Evolutionary conservation across 805 yeast genomes (phyloP).

Genomic region (Wickerhamomyces chambardii): DNA sequence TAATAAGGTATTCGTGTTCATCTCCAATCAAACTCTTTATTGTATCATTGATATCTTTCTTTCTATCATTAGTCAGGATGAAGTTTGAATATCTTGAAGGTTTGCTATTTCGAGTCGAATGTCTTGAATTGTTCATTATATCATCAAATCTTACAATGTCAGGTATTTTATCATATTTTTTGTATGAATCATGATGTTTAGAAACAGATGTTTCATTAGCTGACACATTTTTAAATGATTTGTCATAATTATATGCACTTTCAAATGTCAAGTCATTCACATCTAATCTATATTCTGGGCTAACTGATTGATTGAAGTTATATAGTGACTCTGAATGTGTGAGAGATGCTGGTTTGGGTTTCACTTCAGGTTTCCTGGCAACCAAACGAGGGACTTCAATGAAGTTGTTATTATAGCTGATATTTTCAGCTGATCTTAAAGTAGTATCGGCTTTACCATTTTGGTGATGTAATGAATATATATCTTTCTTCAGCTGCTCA

Average conservation of each 20-base stretch:
- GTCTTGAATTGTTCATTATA: constrained; percentile 1
- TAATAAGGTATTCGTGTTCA: too few species aligned
- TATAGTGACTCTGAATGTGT: constrained; percentile 7
- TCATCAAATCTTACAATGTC: constrained; percentile 18
- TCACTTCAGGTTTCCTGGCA: too few species aligned
- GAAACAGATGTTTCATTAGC: not conserved
- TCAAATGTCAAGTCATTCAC: constrained; percentile 46
- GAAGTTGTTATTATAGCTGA: too few species aligned
- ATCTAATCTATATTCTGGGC: constrained; percentile 32
- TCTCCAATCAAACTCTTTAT: constrained; percentile 8
- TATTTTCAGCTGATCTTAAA: too few species aligned
- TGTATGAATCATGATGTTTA: constrained; percentile 1
- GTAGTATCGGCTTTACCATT: too few species aligned
- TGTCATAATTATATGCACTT: constrained; percentile 44
- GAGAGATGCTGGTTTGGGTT: not conserved
- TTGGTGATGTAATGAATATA: too few species aligned
- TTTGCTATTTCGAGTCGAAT: not conserved
- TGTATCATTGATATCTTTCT: constrained; percentile 10
- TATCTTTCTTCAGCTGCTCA: not conserved
- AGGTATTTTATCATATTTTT: constrained; percentile 8
- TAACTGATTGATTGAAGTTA: constrained; percentile 21
- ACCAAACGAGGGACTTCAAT: not conserved
- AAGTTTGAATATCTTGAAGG: constrained; percentile 11
- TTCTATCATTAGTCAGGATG: constrained; percentile 11
- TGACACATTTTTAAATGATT: constrained; percentile 48